Evolutionary conservation across 148 eudicot genomes (phyloP).

Genomic region (Pharnaceum exiguum): DNA sequence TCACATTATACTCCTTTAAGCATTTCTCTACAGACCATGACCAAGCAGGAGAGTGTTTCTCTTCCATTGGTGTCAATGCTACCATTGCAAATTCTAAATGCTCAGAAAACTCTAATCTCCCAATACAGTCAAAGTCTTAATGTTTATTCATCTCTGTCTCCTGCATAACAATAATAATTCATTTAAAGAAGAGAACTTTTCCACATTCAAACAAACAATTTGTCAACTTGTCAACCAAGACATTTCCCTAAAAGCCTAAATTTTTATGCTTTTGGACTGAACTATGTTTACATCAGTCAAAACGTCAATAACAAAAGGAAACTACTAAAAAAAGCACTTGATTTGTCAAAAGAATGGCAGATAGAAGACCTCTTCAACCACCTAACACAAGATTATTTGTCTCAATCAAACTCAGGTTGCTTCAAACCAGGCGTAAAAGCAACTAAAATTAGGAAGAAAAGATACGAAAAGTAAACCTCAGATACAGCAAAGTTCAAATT

Average conservation of each 20-base stretch:
- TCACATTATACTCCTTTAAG: conserved; percentile 50
- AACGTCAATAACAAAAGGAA: too few relatives aligned
- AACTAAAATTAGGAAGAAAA: neutral
- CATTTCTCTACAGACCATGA: conserved; percentile 58
- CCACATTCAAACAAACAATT: too few relatives aligned
- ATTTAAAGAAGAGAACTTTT: too few relatives aligned
- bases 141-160: conserved; percentile 6
- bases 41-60: conserved; percentile 58
- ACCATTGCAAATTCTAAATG: conserved; percentile 19
- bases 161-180: conserved; percentile 11
- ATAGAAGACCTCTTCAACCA: too few relatives aligned
- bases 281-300: too few relatives aligned
- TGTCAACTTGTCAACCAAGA: too few relatives aligned
- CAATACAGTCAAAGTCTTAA: neutral
- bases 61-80: conserved; percentile 32
- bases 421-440: neutral
- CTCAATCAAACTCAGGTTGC: conserved; percentile 11
- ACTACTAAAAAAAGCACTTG: too few relatives aligned
- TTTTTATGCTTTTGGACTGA: too few relatives aligned
- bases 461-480: neutral
- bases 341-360: too few relatives aligned
- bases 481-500: neutral
- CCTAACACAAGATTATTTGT: too few relatives aligned
- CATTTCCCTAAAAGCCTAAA: too few relatives aligned
- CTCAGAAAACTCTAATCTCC: neutral